Conservation (phyloP, 495 filamentous ascomycete species). For the Symbiotaphrina buchneri region DNA sequence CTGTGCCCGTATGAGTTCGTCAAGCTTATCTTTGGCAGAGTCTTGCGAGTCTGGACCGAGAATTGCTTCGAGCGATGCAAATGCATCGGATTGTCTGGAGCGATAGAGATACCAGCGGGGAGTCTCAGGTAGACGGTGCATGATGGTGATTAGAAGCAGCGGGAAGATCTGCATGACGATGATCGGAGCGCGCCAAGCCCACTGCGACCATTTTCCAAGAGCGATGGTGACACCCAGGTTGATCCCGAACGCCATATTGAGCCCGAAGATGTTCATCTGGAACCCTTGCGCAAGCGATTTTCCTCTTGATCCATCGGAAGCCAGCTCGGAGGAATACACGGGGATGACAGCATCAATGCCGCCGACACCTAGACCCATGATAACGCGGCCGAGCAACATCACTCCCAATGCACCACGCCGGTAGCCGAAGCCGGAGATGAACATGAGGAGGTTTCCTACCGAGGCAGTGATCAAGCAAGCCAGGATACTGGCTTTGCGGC, state of each 20-base stretch:
- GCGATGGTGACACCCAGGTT: conserved; percentile 14
- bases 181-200: conserved; percentile 36
- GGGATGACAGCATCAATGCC: conserved; percentile 33
- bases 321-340: conserved; percentile 29
- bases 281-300: conserved; percentile 31
- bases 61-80: conserved; percentile 16
- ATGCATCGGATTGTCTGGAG: conserved; percentile 19
- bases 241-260: conserved; percentile 29
- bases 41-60: conserved; percentile 21
- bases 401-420: conserved; percentile 16
- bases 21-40: conserved; percentile 19
- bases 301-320: conserved; percentile 23
- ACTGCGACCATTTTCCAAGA: conserved; percentile 15
- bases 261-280: conserved; percentile 32
- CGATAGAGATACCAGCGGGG: conserved; percentile 28
- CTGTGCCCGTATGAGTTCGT: conserved; percentile 20
- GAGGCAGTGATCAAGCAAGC: conserved; percentile 22
- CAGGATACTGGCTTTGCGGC: conserved; percentile 25
- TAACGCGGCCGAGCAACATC: conserved; percentile 26
- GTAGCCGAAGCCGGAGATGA: conserved; percentile 23
- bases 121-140: conserved; percentile 25
- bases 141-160: conserved; percentile 19
- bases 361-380: conserved; percentile 33
- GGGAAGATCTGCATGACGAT: conserved; percentile 35
- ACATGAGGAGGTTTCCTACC: conserved; percentile 31